Base-by-base conservation (phyloP, 2,329 filamentous ascomycete genomes). In the Nannizzia gypsea region DNA sequence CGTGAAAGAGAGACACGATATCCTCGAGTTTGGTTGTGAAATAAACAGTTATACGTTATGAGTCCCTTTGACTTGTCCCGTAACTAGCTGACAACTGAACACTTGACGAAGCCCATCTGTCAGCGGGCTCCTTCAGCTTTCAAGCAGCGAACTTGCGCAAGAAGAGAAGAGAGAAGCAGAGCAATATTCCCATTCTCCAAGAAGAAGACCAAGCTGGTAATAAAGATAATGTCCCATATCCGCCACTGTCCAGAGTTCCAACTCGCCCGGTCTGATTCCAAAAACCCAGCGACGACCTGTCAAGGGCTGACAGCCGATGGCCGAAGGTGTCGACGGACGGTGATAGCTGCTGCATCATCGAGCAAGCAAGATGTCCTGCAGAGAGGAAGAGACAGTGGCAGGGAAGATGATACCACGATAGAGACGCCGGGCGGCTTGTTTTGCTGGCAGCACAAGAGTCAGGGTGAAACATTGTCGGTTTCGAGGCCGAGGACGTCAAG, bases 371-470 rank as follows among this genome's bases (percentile, higher is more conserved):
- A 36, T 57, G 70, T 69, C 67, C 65, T 61, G 66, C 63, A 62
- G 67, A 63, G 61, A 50, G 56, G 63, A 68, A 63, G 61, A 50
- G 57, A 62, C 58, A 62, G 62, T 48, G 68, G 11, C 24, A 60
- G 59, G 54, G 63, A 40, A 59, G 64, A 62, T 59, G 69, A 26
- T 59, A 66, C 57, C 55, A 68, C 50, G 63, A 65, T 28, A 65
- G 63, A 61, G 70, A n/a, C 68, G 60, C 69, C 66, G 40, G 67
- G 65, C 46, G 72, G 63, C 64, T 81, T 86, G 56, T 96, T 90
- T 75, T 97, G 92, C 78, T 96, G 89, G 87, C 90, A 96, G 72
- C 93, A 99, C 76, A 91, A 89, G 70, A 89, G 93, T 60, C 93
- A 99, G 73, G 89, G 89, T 2, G 42, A 34, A 42, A 15, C 38